Base-by-base conservation (phyloP, 805 yeast species). In the Kregervanrija delftensis region DNA sequence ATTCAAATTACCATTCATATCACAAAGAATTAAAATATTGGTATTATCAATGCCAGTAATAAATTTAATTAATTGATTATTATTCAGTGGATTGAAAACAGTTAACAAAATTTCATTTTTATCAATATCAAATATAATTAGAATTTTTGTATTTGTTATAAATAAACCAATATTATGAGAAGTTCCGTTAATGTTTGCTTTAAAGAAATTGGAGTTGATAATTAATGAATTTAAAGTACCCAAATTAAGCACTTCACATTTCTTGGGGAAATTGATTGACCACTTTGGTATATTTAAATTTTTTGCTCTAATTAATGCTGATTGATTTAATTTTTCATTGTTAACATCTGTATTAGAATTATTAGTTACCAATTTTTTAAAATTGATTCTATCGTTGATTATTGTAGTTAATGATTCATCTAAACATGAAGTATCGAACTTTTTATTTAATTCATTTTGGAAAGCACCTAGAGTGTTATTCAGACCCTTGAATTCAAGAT, bases 401-500 rank as follows among this genome's bases (percentile, higher is more conserved):
- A 71, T 68, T 1, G 63, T 55, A 31, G 56, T 59, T 16, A 72
- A 51, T 0, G 69, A 51, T 48, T 68, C 74, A 22, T 62, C 68
- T 2, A 63, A 40, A 3, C 28, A 41, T 4, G 48, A 38, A n/a
- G 15, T 36, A n/a, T 44, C 42, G 41, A 56, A 56, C 34, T 54
- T 58, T 37, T 48, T 59, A 10, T 76, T 74, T 39, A 67, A 55
- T 45, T 77, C 81, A 12, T 53, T 48, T 49, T 79, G 74, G 40
- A 82, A 75, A 2, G 65, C 54, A n/a, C 60, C 55, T 11, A 81
- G 59, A 0, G 90, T 76, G 0, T 63, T 64, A 1, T 44, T 48
- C 39, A 69, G 71, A 1, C 77, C 75, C 30, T 77, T 68, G n/a
- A 69, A 63, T 30, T 68, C 58, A n/a, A 84, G 67, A 50, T 75